Conservation (phyloP, 176 grass and related monocot genomes). For the Raddia guianensis region DNA sequence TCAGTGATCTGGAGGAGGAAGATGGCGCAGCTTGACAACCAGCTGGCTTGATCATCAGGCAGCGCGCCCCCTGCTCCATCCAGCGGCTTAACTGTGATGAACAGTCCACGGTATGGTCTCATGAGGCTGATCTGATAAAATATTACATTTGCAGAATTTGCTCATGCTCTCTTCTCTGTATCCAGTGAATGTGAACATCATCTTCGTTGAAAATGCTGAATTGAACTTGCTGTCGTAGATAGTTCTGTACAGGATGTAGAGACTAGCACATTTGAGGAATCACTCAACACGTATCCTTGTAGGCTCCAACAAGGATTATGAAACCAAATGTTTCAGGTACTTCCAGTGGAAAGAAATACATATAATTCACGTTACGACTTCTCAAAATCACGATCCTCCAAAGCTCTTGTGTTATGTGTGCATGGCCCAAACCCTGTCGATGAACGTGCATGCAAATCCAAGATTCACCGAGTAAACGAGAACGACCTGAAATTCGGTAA, state of each 20-base stretch:
- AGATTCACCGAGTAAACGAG: neutral
- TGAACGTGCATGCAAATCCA: neutral
- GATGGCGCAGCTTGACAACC: constrained; percentile 43
- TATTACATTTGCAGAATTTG: neutral
- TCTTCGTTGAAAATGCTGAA: neutral
- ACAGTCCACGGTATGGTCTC: neutral
- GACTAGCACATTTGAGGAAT: neutral
- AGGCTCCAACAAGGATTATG: neutral
- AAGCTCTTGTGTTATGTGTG: neutral
- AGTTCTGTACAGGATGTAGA: constrained; percentile 31
- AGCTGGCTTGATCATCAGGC: neutral
- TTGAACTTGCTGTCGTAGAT: neutral
- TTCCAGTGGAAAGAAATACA: neutral
- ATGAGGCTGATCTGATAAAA: neutral
- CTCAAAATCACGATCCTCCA: neutral
- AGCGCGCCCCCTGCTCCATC: neutral
- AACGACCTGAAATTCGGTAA: constrained; percentile 35
- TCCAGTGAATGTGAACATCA: neutral
- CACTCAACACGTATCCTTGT: neutral
- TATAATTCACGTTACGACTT: neutral
- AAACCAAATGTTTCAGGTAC: neutral
- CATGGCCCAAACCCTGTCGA: neutral
- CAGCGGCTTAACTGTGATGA: neutral
- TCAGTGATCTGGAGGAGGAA: constrained; percentile 92
- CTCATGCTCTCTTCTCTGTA: neutral